Evolutionary conservation across 2,329 filamentous ascomycete genomes (phyloP), one percentile per base, ranked within the genome.

Genomic region (Monilinia laxa): DNA sequence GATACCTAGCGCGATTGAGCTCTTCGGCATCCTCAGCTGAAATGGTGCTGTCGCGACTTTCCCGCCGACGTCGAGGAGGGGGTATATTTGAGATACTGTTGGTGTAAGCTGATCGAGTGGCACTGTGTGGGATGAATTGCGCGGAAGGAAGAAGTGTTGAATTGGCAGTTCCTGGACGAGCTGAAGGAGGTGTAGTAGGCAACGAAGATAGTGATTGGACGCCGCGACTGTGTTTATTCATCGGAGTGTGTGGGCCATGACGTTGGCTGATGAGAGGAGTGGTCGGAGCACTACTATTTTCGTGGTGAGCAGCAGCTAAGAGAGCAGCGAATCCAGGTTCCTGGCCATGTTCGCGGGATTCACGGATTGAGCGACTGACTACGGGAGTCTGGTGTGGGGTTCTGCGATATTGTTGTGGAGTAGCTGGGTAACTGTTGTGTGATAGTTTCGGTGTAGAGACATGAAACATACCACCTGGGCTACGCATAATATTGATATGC

Each of bases 171-270:
- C 57, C 42, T 16, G 80, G 78, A 60, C 85, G 83, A 54, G 81
- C 77, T 18, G 86, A 83, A 54, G 81, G 80, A 12, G 92, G 92
- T 2, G 92, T 96, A 7, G 87, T 87, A 10, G 92, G 92, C 6
- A 97, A 81, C 1, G 93, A 95, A 0, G 93, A 96, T 76, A 96
- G 82, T 55, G 92, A 95, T 76, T 96, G 92, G 40, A 88, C 86
- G 67, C 89, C 91, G 71, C 92, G 87, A 23, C 84, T 86, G 76
- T 96, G 92, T 66, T 86, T 86, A 65, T 84, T 80, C 23, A 59
- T 52, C 67, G 76, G 83, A 74, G 80, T 83, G 77, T 78, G 83
- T 68, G 77, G 80, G 55, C 71, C 70, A 31, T 71, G 58, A 57
- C 69, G 72, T 55, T 72, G 71, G 52, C 68, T 58, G 28, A 70